phyloP scores from a whole-genome alignment of 345 rosid species.

The Dipteronia dyeriana region DNA sequence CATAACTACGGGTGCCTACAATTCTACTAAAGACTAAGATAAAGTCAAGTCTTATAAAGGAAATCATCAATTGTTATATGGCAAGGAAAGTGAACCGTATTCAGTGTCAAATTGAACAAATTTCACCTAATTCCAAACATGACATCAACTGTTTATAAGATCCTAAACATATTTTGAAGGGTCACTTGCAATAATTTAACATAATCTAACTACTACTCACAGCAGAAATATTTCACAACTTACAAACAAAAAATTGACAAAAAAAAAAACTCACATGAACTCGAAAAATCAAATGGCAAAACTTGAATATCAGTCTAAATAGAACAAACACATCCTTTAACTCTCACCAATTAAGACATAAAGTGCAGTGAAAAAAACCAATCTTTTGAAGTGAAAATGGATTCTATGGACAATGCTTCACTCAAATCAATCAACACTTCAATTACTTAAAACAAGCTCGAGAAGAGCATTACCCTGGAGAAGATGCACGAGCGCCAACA shows the following conservation, averaged over 20 bases:
- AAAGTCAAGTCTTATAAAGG: background rate
- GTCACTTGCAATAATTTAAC: background rate
- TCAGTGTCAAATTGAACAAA: background rate
- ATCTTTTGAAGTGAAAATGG: background rate
- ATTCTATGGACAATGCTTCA: too few relatives aligned
- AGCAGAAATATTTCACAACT: background rate
- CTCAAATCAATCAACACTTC: background rate
- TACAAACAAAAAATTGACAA: too few relatives aligned
- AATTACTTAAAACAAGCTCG: background rate
- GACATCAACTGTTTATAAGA: background rate
- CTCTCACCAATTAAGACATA: background rate
- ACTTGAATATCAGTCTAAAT: too few relatives aligned
- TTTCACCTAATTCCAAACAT: background rate
- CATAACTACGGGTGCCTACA: too few relatives aligned
- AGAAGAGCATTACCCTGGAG: conserved; percentile 62
- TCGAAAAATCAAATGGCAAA: too few relatives aligned
- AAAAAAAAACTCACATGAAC: too few relatives aligned
- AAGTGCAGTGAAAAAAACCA: background rate
- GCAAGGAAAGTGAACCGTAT: background rate
- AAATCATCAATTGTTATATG: background rate
- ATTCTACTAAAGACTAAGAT: background rate
- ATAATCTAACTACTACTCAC: background rate
- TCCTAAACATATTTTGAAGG: too few relatives aligned
- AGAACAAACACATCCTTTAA: too few relatives aligned
- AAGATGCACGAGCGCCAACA: conserved; percentile 71